Evolutionary conservation across 768 basidiomycete genomes (phyloP).

Genomic region (Leccinum variicolor): DNA sequence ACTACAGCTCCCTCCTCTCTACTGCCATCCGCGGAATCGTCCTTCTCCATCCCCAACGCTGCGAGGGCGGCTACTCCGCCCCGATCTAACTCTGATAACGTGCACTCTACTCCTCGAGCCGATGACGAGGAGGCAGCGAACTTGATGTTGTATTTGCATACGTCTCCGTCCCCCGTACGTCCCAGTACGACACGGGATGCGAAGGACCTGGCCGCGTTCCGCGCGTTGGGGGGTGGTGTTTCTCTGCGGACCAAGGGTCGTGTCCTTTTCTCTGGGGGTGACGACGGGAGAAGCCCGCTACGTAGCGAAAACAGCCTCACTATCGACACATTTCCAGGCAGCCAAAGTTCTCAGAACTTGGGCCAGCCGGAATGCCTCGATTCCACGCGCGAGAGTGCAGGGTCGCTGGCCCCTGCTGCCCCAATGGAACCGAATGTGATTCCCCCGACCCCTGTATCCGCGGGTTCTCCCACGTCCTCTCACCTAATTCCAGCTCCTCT

Average conservation of each 20-base stretch:
- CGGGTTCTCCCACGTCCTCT: slow-evolving; percentile 20
- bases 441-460: slow-evolving; percentile 33
- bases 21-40: slow-evolving; percentile 38
- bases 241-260: slow-evolving; percentile 59
- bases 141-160: slow-evolving; percentile 79
- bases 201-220: slow-evolving; percentile 48
- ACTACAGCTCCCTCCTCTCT: slow-evolving; percentile 39
- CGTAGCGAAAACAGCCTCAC: slow-evolving; percentile 28
- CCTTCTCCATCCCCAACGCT: slow-evolving; percentile 27
- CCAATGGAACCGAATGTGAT: slow-evolving; percentile 31
- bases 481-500: slow-evolving; percentile 23
- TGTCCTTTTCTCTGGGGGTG: slow-evolving; percentile 60
- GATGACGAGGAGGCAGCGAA: slow-evolving; percentile 82
- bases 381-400: slow-evolving; percentile 10
- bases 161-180: slow-evolving; percentile 78
- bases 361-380: slow-evolving; percentile 18
- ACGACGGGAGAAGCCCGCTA: slow-evolving; percentile 23
- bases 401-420: slow-evolving; percentile 22
- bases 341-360: slow-evolving; percentile 22
- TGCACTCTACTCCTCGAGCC: slow-evolving; percentile 50
- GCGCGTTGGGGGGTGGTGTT: slow-evolving; percentile 47
- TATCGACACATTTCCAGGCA: slow-evolving; percentile 23
- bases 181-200: slow-evolving; percentile 44
- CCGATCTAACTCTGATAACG: slow-evolving; percentile 28
- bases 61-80: slow-evolving; percentile 36